Percentiles rank a stretch among this genome's conserved stretches.
These are phyloP conservation scores for Ceratocystis destructans DNA, from an alignment of 2,329 filamentous ascomycete species.

Conservation along the genomic window DNA sequence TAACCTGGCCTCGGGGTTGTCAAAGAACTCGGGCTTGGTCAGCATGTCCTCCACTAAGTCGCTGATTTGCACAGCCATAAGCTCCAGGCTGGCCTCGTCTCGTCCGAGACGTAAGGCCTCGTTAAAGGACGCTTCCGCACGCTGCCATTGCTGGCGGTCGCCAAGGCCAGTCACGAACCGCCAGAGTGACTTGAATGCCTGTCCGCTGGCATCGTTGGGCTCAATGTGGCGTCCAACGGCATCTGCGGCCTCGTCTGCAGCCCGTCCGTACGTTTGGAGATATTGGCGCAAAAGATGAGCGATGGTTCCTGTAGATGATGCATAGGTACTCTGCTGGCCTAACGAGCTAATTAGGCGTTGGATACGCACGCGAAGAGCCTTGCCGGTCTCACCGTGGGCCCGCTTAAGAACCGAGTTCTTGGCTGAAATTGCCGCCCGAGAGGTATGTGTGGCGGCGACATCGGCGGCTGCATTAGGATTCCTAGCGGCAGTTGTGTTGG, in stretches of 20 bases:
- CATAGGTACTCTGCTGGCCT: conserved; percentile 65
- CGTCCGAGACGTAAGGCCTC: conserved; percentile 59
- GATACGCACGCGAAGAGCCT: conserved; percentile 59
- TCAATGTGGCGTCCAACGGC: conserved; percentile 57
- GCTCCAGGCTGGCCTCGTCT: conserved; percentile 70
- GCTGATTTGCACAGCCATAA: conserved; percentile 58
- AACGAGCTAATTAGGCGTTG: conserved; percentile 65
- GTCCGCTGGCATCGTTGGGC: conserved; percentile 59
- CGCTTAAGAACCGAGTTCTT: conserved; percentile 54
- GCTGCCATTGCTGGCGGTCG: conserved; percentile 58
- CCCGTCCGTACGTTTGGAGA: conserved; percentile 61
- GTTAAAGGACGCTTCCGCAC: conserved; percentile 53
- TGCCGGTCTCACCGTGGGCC: conserved; percentile 57
- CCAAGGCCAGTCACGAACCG: conserved; percentile 67
- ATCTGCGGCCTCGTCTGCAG: conserved; percentile 51
- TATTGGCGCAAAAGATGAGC: conserved; percentile 65
- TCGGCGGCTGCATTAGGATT: conserved; percentile 21
- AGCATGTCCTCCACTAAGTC: conserved; percentile 66
- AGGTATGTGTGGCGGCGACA: conserved; percentile 28
- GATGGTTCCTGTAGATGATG: conserved; percentile 69
- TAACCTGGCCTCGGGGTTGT: conserved; percentile 49
- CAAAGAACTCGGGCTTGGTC: conserved; percentile 75
- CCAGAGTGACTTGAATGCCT: conserved; percentile 70
- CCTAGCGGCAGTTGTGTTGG: neutral
- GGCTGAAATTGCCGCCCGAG: conserved; percentile 40